Evolutionary conservation across 371 early-diverging fungal genomes (phyloP).

Genomic region (Apophysomyces sp.): DNA sequence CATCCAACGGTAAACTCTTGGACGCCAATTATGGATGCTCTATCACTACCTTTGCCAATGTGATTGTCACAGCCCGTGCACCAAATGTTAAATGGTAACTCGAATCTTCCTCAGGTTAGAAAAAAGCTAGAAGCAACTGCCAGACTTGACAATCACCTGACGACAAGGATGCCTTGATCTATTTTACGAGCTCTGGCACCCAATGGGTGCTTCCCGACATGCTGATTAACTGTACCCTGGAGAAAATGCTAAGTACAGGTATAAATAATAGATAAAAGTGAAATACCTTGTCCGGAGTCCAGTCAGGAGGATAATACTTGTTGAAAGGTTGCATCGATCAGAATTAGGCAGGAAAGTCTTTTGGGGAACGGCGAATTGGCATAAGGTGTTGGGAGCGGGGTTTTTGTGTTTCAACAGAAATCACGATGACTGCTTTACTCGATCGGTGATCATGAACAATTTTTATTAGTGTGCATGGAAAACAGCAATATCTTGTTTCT

Average conservation of each 20-base stretch:
- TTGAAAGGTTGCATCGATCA: constrained; percentile 63
- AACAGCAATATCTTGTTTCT: too few species aligned
- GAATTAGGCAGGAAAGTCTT: background rate
- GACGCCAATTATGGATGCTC: background rate
- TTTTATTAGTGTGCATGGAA: too few species aligned
- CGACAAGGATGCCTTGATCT: constrained; percentile 87
- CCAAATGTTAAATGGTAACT: constrained; percentile 91
- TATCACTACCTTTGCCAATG: constrained; percentile 74
- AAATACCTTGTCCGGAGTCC: constrained; percentile 64
- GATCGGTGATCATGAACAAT: too few species aligned
- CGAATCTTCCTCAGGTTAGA: constrained; percentile 57
- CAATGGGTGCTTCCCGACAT: constrained; percentile 86
- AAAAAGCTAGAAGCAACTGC: background rate
- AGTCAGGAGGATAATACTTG: constrained; percentile 76
- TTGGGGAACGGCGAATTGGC: too few species aligned
- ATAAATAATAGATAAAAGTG: background rate
- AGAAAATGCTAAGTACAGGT: background rate
- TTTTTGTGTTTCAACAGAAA: too few species aligned
- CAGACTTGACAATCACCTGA: constrained; percentile 53
- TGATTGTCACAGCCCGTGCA: constrained; percentile 84
- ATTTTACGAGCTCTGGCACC: constrained; percentile 88
- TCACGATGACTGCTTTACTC: too few species aligned
- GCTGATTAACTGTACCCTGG: constrained; percentile 80
- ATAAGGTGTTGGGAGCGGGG: too few species aligned
- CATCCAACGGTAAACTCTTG: background rate